These are phyloP conservation scores for Penicillium cinerascens DNA, from an alignment of 495 filamentous ascomycete species.

Conservation along the genomic window DNA sequence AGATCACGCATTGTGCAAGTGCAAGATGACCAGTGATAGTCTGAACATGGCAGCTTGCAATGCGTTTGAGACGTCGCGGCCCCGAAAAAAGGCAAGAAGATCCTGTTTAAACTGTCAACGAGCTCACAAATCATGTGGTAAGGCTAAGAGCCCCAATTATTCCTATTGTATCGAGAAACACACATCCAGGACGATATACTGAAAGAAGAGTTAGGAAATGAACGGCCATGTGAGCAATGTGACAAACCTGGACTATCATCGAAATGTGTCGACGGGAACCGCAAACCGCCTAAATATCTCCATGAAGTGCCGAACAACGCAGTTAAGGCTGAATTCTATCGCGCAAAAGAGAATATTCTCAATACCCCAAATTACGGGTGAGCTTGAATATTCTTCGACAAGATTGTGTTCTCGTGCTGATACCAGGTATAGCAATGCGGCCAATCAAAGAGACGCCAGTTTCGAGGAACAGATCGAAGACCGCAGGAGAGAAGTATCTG, in stretches of 20 bases:
- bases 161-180: neutral
- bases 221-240: slow-evolving; percentile 11
- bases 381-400: too few species aligned
- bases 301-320: neutral
- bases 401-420: too few species aligned
- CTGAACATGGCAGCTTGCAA: neutral
- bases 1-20: too few species aligned
- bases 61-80: neutral
- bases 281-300: slow-evolving; percentile 13
- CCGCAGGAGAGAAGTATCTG: neutral
- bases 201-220: slow-evolving; percentile 3
- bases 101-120: slow-evolving; percentile 8
- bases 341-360: neutral
- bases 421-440: neutral
- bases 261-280: slow-evolving; percentile 10
- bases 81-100: slow-evolving; percentile 6
- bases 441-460: neutral
- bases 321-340: neutral
- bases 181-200: neutral
- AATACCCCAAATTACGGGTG: too few species aligned
- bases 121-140: slow-evolving; percentile 13
- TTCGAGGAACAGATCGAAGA: neutral
- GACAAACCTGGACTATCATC: slow-evolving; percentile 1
- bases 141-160: neutral
- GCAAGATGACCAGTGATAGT: neutral